These are phyloP conservation scores for Hanseniaspora thailandica DNA, from an alignment of 805 yeast species.

Conservation along the genomic window DNA sequence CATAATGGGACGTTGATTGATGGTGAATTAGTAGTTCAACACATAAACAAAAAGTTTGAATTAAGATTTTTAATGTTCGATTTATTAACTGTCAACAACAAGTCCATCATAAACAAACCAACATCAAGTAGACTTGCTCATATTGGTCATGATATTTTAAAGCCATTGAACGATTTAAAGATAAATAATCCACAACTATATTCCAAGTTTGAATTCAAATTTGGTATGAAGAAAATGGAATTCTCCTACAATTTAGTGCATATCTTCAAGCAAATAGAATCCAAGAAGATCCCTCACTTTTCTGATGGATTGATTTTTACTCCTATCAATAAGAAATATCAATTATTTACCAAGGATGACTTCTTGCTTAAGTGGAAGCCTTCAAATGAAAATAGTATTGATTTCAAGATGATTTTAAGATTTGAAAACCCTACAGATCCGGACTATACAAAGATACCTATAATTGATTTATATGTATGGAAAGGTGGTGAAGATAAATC, in stretches of 20 bases:
- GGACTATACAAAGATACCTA: constrained; percentile 74
- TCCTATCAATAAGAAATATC: constrained; percentile 76
- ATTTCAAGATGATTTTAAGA: constrained; percentile 54
- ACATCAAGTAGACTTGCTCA: constrained; percentile 78
- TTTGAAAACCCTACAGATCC: constrained; percentile 16
- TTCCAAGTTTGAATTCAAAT: constrained; percentile 67
- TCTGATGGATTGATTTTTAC: constrained; percentile 93
- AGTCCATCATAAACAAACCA: constrained; percentile 53
- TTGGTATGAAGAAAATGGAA: constrained; percentile 80
- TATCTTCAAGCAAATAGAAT: constrained; percentile 51
- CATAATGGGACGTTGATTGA: constrained; percentile 86
- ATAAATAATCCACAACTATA: constrained; percentile 60
- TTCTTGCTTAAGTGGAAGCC: constrained; percentile 93
- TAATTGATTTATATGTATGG: constrained; percentile 62
- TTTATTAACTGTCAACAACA: constrained; percentile 73
- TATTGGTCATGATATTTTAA: constrained; percentile 65
- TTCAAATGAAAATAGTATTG: constrained; percentile 86
- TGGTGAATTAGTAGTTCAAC: constrained; percentile 82
- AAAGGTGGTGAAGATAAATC: constrained; percentile 42
- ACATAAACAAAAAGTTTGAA: constrained; percentile 46
- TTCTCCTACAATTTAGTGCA: constrained; percentile 65
- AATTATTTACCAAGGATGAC: constrained; percentile 70
- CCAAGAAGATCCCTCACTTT: constrained; percentile 65
- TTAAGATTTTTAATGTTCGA: constrained; percentile 81
- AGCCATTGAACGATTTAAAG: constrained; percentile 69